Evolutionary conservation across 2,329 filamentous ascomycete genomes (phyloP).

Genomic region (Ascochyta rabiei): DNA sequence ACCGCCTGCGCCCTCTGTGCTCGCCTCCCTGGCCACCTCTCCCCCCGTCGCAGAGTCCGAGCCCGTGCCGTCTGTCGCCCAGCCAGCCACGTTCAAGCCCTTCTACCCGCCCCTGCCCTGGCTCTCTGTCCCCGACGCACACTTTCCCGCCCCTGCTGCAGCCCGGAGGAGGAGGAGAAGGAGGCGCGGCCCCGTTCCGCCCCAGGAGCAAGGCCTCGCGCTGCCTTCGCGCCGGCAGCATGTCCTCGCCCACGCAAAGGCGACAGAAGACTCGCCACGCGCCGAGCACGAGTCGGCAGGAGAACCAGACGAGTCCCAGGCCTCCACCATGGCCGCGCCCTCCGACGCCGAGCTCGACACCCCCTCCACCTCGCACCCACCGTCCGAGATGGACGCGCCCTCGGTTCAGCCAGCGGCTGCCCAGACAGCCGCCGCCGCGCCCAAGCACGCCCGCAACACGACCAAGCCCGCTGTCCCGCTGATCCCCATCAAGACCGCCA

Average conservation of each 20-base stretch:
- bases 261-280: slow-evolving; percentile 22
- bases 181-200: slow-evolving; percentile 43
- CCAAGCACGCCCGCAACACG: slow-evolving; percentile 50
- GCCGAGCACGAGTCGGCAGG: slow-evolving; percentile 51
- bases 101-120: slow-evolving; percentile 64
- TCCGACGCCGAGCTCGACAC: slow-evolving; percentile 60
- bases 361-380: slow-evolving; percentile 63
- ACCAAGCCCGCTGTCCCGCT: slow-evolving; percentile 60
- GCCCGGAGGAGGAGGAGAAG: slow-evolving; percentile 54
- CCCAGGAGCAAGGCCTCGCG: slow-evolving; percentile 52
- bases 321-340: slow-evolving; percentile 52
- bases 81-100: slow-evolving; percentile 46
- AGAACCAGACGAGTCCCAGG: slow-evolving; percentile 48
- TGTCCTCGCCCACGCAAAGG: slow-evolving; percentile 18
- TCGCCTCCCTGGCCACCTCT: not conserved
- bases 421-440: slow-evolving; percentile 38
- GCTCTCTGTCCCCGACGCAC: slow-evolving; percentile 61
- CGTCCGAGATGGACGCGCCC: slow-evolving; percentile 62
- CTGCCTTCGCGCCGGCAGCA: slow-evolving; percentile 57
- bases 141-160: slow-evolving; percentile 60
- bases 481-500: slow-evolving; percentile 55
- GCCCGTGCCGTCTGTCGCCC: slow-evolving; percentile 21
- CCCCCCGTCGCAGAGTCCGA: slow-evolving; percentile 21
- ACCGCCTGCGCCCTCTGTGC: slow-evolving; percentile 14
- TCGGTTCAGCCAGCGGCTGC: slow-evolving; percentile 58